Base-by-base conservation (phyloP, 352 stramenopile genomes). In the Globisporangium acanthophoron region DNA sequence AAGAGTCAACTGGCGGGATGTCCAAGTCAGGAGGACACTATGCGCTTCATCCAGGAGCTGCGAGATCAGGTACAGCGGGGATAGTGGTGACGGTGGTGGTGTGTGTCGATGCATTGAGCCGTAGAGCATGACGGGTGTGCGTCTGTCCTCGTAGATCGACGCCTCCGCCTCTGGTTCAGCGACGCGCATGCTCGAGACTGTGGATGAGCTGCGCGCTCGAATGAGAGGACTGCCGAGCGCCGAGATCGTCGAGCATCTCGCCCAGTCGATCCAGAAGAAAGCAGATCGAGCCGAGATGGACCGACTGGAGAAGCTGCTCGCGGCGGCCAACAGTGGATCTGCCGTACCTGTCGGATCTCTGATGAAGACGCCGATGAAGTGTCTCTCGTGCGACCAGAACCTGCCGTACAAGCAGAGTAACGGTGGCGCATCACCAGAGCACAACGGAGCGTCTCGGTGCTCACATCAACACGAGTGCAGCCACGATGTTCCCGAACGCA, bases 21-120 rank as follows among this genome's bases (percentile, higher is more conserved):
- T 62, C 77, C 80, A 37, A 87, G 66, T 51, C 79, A 90, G 58
- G 80, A 87, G 65, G 77, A 87, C 54, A 87, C 76, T 3, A 48
- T 86, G 61, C 67, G 55, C 7, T 62, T 86, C 29, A 71, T 89
- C 39, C 66, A 83, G 24, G 71, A 71, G 27, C 66, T 89, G 0
- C 65, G 69, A 27, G 70, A 87, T n/a, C 75, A 88, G 74, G 78
- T 87, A 58, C 20, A 16, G 24, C 21, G 15, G 21, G 0, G 40
- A 3, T 16, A 18, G 24, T 39, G 15, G 46, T 9, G 40, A 3
- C 9, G 41, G 9, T 43, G 5, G 41, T 18, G 1, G 3, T 6
- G 44, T 15, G 5, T 12, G n/a, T 9, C 9, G 41, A 21, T 12
- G 44, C 15, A 11, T 5, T 3, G 20, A 31, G 20, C 13, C 5